Conservation (phyloP, 345 rosid genomes). For the Diplotaxis tenuifolia region DNA sequence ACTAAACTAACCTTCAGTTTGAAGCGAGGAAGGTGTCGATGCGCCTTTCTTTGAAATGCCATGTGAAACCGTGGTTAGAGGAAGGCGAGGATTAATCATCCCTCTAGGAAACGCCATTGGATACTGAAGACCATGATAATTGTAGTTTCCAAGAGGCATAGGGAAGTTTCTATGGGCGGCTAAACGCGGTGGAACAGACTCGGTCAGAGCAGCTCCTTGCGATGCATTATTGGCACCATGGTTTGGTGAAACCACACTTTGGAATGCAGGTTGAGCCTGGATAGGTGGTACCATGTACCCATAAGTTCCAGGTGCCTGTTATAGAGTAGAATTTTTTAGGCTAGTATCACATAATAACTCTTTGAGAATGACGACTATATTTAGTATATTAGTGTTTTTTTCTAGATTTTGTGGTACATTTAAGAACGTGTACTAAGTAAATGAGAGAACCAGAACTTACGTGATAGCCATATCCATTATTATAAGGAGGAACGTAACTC, state of each 20-base stretch:
- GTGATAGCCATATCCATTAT: slow-evolving; percentile 91
- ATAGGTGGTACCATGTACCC: slow-evolving; percentile 85
- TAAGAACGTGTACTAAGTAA: background rate
- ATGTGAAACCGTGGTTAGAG: slow-evolving; percentile 40
- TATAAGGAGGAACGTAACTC: slow-evolving; percentile 77
- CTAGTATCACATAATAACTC: background rate
- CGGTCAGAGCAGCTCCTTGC: slow-evolving; percentile 46
- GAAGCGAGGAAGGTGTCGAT: slow-evolving; percentile 56
- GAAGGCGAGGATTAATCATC: slow-evolving; percentile 52
- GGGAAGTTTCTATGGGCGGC: slow-evolving; percentile 64
- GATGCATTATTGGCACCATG: slow-evolving; percentile 46
- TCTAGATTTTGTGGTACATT: background rate
- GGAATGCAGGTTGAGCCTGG: slow-evolving; percentile 76
- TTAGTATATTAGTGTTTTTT: background rate
- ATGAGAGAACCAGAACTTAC: slow-evolving; percentile 23
- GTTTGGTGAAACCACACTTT: slow-evolving; percentile 49
- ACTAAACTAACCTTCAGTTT: slow-evolving; percentile 73
- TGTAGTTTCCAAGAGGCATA: slow-evolving; percentile 61
- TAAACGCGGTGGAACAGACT: slow-evolving; percentile 63
- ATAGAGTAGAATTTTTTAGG: background rate
- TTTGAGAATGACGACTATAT: background rate
- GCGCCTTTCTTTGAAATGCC: slow-evolving; percentile 45
- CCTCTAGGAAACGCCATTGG: slow-evolving; percentile 78
- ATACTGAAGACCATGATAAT: slow-evolving; percentile 54
- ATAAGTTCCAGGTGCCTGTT: slow-evolving; percentile 56